These are phyloP conservation scores for Fusarium agapanthi DNA, from an alignment of 2,329 filamentous ascomycete genomes.

Conservation along the genomic window DNA sequence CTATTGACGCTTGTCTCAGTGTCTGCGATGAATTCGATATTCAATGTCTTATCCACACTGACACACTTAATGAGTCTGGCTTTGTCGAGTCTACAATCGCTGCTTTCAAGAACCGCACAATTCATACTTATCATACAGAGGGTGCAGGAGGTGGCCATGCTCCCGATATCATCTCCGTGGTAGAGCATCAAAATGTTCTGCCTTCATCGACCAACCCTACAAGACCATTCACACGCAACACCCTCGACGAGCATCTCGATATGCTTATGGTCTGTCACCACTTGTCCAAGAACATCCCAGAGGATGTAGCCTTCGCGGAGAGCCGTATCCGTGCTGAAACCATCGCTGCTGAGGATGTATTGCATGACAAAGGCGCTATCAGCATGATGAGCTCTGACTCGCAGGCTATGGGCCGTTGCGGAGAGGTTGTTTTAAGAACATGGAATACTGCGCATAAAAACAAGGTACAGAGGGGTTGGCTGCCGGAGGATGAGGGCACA, in stretches of 20 bases:
- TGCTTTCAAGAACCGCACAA: constrained; percentile 86
- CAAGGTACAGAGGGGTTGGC: constrained; percentile 79
- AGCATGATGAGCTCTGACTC: constrained; percentile 97
- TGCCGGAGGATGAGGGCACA: constrained; percentile 81
- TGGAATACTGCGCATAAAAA: constrained; percentile 99
- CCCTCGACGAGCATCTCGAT: constrained; percentile 93
- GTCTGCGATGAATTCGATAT: constrained; percentile 93
- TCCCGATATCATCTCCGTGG: constrained; percentile 93
- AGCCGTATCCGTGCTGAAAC: constrained; percentile 94
- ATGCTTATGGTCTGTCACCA: constrained; percentile 99
- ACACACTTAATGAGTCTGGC: constrained; percentile 96
- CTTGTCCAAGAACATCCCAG: constrained; percentile 88
- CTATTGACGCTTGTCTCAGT: constrained; percentile 85
- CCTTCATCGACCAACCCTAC: constrained; percentile 94
- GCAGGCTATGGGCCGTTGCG: constrained; percentile 96
- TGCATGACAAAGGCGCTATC: constrained; percentile 94
- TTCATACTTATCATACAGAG: constrained; percentile 97
- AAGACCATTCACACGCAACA: constrained; percentile 88
- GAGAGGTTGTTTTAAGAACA: constrained; percentile 90
- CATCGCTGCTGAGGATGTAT: constrained; percentile 94
- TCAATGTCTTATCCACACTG: constrained; percentile 93
- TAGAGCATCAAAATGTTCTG: constrained; percentile 87
- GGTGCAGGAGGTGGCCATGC: constrained; percentile 94
- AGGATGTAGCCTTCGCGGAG: constrained; percentile 96
- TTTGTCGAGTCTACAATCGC: constrained; percentile 91